Evolutionary conservation across 192 early-diverging fungal genomes (phyloP).

Genomic region (Umbelopsis vinacea): DNA sequence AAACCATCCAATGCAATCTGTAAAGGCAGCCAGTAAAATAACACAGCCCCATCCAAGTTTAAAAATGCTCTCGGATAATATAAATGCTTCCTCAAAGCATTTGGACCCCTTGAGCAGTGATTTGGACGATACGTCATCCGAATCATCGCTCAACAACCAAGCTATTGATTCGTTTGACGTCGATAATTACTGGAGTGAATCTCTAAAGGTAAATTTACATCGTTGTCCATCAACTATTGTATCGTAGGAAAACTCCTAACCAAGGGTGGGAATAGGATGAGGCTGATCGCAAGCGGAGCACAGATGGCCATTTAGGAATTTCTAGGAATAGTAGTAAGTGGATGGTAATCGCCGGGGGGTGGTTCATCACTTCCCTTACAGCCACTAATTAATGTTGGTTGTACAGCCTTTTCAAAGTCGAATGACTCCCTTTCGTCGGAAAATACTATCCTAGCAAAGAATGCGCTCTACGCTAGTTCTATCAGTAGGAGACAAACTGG

Average conservation of each 20-base stretch:
- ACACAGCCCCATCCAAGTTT: neutral
- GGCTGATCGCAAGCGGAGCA: neutral
- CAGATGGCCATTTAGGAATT: neutral
- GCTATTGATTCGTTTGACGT: neutral
- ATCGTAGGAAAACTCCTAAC: neutral
- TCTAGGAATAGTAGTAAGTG: conserved; percentile 1
- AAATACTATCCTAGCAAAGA: conserved; percentile 1
- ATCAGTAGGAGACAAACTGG: neutral
- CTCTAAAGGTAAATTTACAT: neutral
- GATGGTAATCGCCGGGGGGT: too few species aligned
- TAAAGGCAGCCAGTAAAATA: neutral
- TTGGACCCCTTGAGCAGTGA: neutral
- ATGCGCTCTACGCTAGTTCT: neutral
- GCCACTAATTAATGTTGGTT: neutral
- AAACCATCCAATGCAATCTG: neutral
- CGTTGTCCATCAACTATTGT: neutral
- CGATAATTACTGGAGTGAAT: conserved; percentile 14
- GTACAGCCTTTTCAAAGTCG: conserved; percentile 11
- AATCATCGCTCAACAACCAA: neutral
- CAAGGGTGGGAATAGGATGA: neutral
- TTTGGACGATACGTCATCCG: neutral
- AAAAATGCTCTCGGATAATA: neutral
- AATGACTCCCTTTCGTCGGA: conserved; percentile 25
- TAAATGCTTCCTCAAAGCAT: neutral
- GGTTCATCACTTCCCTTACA: neutral